Base-by-base conservation (phyloP, 805 yeast genomes). In the Kluyveromyces dobzhanskii region DNA sequence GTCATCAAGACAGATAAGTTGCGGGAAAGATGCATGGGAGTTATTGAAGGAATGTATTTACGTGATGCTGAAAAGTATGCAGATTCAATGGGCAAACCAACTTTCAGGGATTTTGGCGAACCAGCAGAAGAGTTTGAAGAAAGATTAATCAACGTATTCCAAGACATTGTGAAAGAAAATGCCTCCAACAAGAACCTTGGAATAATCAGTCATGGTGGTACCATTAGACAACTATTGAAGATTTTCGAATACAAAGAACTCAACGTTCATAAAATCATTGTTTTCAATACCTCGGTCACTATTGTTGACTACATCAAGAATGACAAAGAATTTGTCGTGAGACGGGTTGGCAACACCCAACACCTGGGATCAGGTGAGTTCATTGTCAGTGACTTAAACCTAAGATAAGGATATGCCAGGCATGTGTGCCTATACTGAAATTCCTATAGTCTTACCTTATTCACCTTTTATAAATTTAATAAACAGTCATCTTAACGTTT, bases 161-260 rank as follows among this genome's bases (percentile, higher is more conserved):
- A 65, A 17, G 37, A 43, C 1, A 59, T 74, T 0, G 53, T 76
- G 3, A 60, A 65, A 8, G 64, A 62, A 19, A 59, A 71, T 2
- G 49, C 56, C 3, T 48, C 47, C 0, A 44, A 41, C 6, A 60
- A 59, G 36, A 83, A 82, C 48, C 69, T 81, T 2, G 64, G 78
- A 11, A 43, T 84, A 16, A 75, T 85, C 41, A 75, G 86, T 11
- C 95, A 85, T 56, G 95, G 95, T 16, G 94, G 94, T 7, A 81
- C 82, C 1, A 78, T 85, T 13, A 72, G 85, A 33, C 71, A 76
- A 21, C 68, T 79, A 27, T 54, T 75, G 29, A 71, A 71, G 43
- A 67, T 77, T 54, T 61, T 81, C 31, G 60, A 75, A 35, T 50
- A 57, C 4, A 67, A 64, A 2, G 64, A 75, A 37, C 61, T 58